phyloP scores from a whole-genome alignment of 306 rosid genomes.

The Cicer judaicum region DNA sequence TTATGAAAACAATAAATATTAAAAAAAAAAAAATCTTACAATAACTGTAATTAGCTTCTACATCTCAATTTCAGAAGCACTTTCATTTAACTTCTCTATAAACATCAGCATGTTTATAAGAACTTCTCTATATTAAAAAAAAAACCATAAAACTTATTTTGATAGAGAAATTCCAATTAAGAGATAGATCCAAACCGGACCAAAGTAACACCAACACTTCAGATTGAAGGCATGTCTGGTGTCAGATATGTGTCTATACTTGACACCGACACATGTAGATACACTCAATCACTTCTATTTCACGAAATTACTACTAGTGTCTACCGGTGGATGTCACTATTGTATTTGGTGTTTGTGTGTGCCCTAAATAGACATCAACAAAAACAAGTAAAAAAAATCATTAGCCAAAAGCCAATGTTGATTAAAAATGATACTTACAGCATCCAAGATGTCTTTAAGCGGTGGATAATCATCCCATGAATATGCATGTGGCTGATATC shows the following conservation, averaged over 20 bases:
- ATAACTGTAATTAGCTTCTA: background rate
- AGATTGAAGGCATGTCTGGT: too few relatives aligned
- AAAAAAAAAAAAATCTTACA: background rate
- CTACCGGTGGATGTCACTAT: too few relatives aligned
- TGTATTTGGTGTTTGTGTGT: too few relatives aligned
- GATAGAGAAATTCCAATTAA: background rate
- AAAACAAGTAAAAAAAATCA: slow-evolving; percentile 4
- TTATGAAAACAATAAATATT: background rate
- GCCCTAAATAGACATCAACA: background rate
- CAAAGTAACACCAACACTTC: background rate
- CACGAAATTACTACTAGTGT: too few relatives aligned
- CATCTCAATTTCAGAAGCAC: background rate
- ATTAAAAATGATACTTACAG: slow-evolving; percentile 53
- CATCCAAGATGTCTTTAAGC: slow-evolving; percentile 74
- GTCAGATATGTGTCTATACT: too few relatives aligned
- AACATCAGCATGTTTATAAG: background rate
- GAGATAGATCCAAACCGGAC: background rate
- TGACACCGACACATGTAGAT: too few relatives aligned
- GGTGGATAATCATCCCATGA: slow-evolving; percentile 89
- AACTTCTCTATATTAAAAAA: background rate
- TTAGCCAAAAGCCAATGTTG: slow-evolving; percentile 28
- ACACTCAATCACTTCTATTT: too few relatives aligned
- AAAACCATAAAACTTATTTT: background rate
- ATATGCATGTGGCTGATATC: slow-evolving; percentile 77
- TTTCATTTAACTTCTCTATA: background rate